phyloP scores from a whole-genome alignment of 164 flowering plant species.

The Annona cherimola region DNA sequence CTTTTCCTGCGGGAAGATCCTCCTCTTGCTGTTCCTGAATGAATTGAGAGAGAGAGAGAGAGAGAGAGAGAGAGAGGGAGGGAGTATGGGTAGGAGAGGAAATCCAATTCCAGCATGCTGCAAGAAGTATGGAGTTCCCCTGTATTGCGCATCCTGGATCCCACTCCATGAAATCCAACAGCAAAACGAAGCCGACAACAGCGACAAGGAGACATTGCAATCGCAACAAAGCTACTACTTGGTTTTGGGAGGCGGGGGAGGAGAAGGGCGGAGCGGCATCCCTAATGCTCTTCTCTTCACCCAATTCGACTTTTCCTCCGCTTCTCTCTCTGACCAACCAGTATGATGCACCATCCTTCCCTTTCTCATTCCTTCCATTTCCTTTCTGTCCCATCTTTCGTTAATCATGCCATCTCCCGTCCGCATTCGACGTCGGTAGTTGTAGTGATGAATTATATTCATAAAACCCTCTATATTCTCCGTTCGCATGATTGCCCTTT shows the following conservation, averaged over 20 bases:
- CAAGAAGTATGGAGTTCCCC: slow-evolving; percentile 36
- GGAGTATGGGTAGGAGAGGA: slow-evolving; percentile 16
- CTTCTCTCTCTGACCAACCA: slow-evolving; percentile 59
- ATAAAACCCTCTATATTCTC: neutral
- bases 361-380: neutral
- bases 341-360: slow-evolving; percentile 26
- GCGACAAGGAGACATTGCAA: slow-evolving; percentile 8
- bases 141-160: slow-evolving; percentile 35
- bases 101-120: slow-evolving; percentile 19
- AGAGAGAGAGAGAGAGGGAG: neutral
- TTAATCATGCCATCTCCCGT: neutral
- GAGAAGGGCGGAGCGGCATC: slow-evolving; percentile 80
- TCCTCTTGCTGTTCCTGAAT: too few species aligned
- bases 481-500: neutral
- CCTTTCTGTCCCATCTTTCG: neutral
- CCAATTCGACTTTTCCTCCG: slow-evolving; percentile 47
- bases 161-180: slow-evolving; percentile 15
- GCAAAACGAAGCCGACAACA: slow-evolving; percentile 9
- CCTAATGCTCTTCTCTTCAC: slow-evolving; percentile 65
- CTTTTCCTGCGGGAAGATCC: too few species aligned
- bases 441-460: neutral
- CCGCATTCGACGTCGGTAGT: neutral
- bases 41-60: neutral
- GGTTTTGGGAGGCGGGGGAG: slow-evolving; percentile 85
- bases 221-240: slow-evolving; percentile 17